phyloP scores from a whole-genome alignment of 306 rosid genomes.

The Rosa rugosa region DNA sequence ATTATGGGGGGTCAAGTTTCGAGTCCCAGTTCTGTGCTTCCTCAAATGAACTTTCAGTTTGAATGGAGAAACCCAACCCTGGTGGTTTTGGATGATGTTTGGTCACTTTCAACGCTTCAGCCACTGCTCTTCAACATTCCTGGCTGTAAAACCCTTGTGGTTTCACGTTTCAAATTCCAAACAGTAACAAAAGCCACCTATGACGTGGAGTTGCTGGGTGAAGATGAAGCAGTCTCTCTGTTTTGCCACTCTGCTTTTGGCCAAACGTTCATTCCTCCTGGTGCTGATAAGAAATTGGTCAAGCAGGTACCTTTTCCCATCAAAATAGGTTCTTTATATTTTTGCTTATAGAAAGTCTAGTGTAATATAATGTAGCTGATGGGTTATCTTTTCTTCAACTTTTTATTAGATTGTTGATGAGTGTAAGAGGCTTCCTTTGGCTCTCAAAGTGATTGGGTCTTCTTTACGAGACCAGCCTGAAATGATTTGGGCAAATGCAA shows the following conservation, averaged over 20 bases:
- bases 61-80: slow-evolving; percentile 39
- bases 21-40: slow-evolving; percentile 42
- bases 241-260: slow-evolving; percentile 94
- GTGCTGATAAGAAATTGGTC: slow-evolving; percentile 61
- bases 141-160: slow-evolving; percentile 71
- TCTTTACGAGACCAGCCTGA: slow-evolving; percentile 68
- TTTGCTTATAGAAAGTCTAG: background rate
- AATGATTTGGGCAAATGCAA: slow-evolving; percentile 71
- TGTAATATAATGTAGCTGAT: background rate
- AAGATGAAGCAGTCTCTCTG: slow-evolving; percentile 65
- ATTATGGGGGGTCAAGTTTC: slow-evolving; percentile 53
- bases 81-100: slow-evolving; percentile 83
- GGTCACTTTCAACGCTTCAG: slow-evolving; percentile 61
- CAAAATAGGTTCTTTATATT: slow-evolving; percentile 1
- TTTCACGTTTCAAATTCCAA: slow-evolving; percentile 65
- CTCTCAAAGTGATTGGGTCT: slow-evolving; percentile 94
- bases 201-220: slow-evolving; percentile 68
- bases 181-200: slow-evolving; percentile 38
- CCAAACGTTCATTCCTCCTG: slow-evolving; percentile 57
- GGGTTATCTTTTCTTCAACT: slow-evolving; percentile 1
- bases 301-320: slow-evolving; percentile 54
- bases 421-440: slow-evolving; percentile 87
- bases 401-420: slow-evolving; percentile 60
- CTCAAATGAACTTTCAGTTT: slow-evolving; percentile 42
- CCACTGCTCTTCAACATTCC: slow-evolving; percentile 52